These are phyloP conservation scores for Syzygium syzygioides DNA, from an alignment of 441 rosid genomes.

Conservation along the genomic window DNA sequence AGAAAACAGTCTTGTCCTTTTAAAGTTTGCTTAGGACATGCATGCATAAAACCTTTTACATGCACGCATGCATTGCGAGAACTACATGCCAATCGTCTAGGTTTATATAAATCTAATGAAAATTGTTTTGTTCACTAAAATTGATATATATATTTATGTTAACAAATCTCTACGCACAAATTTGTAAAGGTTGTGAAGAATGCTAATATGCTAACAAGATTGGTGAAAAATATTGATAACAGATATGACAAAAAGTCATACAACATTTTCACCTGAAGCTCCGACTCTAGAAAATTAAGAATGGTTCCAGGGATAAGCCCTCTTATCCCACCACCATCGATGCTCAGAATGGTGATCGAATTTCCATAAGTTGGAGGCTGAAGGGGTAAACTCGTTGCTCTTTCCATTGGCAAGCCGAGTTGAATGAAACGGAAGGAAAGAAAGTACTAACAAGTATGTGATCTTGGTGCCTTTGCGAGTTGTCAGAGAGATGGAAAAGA, in stretches of 20 bases:
- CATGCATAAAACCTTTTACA: background rate
- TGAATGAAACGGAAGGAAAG: background rate
- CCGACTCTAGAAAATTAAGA: slow-evolving; percentile 39
- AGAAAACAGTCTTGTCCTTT: background rate
- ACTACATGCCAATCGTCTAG: background rate
- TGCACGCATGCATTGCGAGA: background rate
- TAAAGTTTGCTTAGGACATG: background rate
- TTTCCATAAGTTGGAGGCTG: slow-evolving; percentile 56
- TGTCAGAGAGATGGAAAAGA: background rate
- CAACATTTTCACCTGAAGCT: slow-evolving; percentile 32
- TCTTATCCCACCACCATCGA: slow-evolving; percentile 59
- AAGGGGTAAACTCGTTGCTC: slow-evolving; percentile 17
- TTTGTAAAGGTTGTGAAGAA: background rate
- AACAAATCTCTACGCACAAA: background rate
- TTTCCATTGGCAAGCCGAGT: background rate
- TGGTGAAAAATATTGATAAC: background rate
- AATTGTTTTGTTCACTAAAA: background rate
- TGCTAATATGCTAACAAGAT: background rate
- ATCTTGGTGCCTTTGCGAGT: background rate
- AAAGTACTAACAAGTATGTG: background rate
- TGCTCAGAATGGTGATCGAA: slow-evolving; percentile 47
- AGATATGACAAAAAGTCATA: background rate
- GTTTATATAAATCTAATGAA: background rate
- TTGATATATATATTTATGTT: background rate
- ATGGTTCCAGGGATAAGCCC: slow-evolving; percentile 52